Base-by-base conservation (phyloP, 805 yeast species). In the Hermanozyma aechmeae region DNA sequence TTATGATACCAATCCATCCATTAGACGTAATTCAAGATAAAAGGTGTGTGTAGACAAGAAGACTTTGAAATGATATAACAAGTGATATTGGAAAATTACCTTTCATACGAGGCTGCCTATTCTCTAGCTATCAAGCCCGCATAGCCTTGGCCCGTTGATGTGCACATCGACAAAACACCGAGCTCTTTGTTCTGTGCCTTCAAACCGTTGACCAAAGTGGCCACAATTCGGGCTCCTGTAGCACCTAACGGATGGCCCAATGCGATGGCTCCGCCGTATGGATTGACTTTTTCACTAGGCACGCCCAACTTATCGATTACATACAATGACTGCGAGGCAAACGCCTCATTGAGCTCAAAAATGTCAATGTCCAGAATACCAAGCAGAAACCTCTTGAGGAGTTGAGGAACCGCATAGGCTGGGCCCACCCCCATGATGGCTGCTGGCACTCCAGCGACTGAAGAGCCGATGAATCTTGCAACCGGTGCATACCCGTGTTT, bases 311-410 rank as follows among this genome's bases (percentile, higher is more conserved):
- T 42, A 15, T 56, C 56, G 6, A 38, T 42, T 5, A 41, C 37
- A 43, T 43, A 30, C 12, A 47, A 33, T 20, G 39, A 33, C 23
- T 46, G 43, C 13, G 35, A 28, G 4, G 31, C 35, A 21, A 28
- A 32, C 2, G 31, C 64, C 17, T 77, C 62, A 40, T 76, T 73
- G 23, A 54, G 39, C 33, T 58, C 49, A 51, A 87, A 85, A 4
- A 89, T 53, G 38, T 79, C 69, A 21, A 89, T 70, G 0, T 84
- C 76, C 46, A 87, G 89, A 48, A 83, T 25, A 15, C 19, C 10
- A 21, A 33, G 19, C 4, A 24, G 19, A 25, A 32, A 25, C 13
- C 35, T 6, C 13, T 18, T 7, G 17, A 26, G 14, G 9, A 26
- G 21, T 17, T 26, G 28, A 9, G 35, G 35, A 7, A 26, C 30